phyloP scores from a whole-genome alignment of 805 yeast species.

The Clavispora asparagi region DNA sequence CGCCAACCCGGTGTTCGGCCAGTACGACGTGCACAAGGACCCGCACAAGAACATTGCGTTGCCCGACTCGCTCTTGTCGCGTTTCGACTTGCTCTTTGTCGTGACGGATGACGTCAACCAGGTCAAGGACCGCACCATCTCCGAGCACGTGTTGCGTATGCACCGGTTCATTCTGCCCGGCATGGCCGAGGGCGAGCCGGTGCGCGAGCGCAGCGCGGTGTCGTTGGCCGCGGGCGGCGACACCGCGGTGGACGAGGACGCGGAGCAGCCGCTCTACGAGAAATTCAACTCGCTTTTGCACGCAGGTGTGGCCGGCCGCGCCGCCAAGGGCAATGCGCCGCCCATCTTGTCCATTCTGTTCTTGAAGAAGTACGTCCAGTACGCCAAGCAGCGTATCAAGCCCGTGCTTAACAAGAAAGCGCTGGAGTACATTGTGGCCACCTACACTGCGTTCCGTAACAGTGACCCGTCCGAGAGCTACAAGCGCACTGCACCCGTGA shows the following conservation, averaged over 20 bases:
- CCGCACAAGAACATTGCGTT: slow-evolving; percentile 95
- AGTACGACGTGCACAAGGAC: slow-evolving; percentile 90
- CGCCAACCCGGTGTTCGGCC: slow-evolving; percentile 96
- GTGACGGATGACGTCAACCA: slow-evolving; percentile 94
- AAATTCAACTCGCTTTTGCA: slow-evolving; percentile 78
- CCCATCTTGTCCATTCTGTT: slow-evolving; percentile 66
- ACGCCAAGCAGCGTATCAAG: slow-evolving; percentile 81
- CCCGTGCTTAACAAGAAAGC: slow-evolving; percentile 80
- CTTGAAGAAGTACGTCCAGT: slow-evolving; percentile 86
- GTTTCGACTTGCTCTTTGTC: slow-evolving; percentile 92
- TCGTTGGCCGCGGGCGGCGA: slow-evolving; percentile 80
- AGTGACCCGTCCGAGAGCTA: slow-evolving; percentile 51
- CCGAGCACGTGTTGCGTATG: slow-evolving; percentile 93
- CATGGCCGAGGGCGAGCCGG: slow-evolving; percentile 86
- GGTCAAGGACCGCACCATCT: slow-evolving; percentile 74
- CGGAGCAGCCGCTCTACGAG: slow-evolving; percentile 69
- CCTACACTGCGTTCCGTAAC: slow-evolving; percentile 79
- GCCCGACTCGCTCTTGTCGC: slow-evolving; percentile 93
- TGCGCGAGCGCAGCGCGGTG: slow-evolving; percentile 67
- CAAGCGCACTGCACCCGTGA: slow-evolving; percentile 85
- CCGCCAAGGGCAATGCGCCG: slow-evolving; percentile 21
- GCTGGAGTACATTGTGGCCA: slow-evolving; percentile 70
- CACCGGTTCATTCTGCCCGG: slow-evolving; percentile 89
- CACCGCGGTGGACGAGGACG: slow-evolving; percentile 39
- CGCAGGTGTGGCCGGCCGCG: slow-evolving; percentile 54